These are phyloP conservation scores for Mucor indicus DNA, from an alignment of 371 early-diverging fungal species.

Conservation along the genomic window DNA sequence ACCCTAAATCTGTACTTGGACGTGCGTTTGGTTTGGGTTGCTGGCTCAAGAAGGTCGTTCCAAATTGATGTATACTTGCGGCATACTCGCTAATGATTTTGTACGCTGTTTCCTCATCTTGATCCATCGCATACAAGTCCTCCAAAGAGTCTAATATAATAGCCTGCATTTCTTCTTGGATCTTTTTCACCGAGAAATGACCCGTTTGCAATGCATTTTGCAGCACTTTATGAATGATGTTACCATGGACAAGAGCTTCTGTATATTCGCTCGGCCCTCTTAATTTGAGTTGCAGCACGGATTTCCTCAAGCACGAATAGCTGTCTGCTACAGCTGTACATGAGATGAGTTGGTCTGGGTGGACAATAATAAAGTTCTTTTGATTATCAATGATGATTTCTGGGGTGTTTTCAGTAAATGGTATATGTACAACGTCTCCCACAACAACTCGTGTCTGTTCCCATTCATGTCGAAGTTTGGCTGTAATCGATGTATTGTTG, in stretches of 20 bases:
- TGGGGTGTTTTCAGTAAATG: conserved; percentile 8
- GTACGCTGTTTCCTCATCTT: conserved; percentile 52
- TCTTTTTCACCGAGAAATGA: conserved; percentile 50
- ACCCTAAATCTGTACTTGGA: conserved; percentile 20
- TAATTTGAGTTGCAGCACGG: conserved; percentile 70
- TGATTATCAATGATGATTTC: conserved; percentile 49
- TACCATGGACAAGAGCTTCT: conserved; percentile 71
- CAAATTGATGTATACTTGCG: conserved; percentile 19
- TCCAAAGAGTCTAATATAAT: conserved; percentile 52
- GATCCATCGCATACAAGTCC: conserved; percentile 63
- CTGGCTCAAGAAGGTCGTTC: conserved; percentile 7
- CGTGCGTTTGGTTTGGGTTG: conserved; percentile 17
- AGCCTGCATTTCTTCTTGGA: conserved; percentile 42
- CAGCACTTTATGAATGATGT: conserved; percentile 77
- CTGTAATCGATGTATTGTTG: conserved; percentile 5
- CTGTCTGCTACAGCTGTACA: conserved; percentile 76
- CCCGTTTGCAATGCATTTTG: conserved; percentile 57
- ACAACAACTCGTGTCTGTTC: conserved; percentile 26
- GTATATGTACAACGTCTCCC: conserved; percentile 58
- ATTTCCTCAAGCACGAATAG: conserved; percentile 70
- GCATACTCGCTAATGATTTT: conserved; percentile 39
- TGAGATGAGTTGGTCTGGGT: conserved; percentile 81
- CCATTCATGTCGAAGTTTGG: conserved; percentile 48
- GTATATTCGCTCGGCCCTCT: conserved; percentile 45
- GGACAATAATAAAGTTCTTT: conserved; percentile 59